Conservation (phyloP, 176 grass and related monocot genomes). For the Phoenix dactylifera region DNA sequence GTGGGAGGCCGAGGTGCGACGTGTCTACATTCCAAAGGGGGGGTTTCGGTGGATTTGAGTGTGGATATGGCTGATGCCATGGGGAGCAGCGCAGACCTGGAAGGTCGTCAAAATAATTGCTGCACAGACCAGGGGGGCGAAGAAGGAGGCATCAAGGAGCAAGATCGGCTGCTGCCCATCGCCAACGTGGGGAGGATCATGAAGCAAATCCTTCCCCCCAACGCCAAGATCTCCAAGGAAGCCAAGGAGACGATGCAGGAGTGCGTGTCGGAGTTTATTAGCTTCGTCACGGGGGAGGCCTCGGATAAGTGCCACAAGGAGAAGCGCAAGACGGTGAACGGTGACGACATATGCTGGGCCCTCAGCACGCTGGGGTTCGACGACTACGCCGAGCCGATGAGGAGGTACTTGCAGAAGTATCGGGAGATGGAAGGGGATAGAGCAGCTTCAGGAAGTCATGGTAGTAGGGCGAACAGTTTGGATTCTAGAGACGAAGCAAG, state of each 20-base stretch:
- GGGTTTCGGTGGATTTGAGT: no score
- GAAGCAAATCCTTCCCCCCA: constrained; percentile 12
- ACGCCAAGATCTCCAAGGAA: no score
- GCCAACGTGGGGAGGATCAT: constrained; percentile 19
- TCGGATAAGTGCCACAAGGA: constrained; percentile 12
- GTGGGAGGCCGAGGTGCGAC: neutral
- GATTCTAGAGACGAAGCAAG: no score
- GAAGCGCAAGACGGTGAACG: constrained; percentile 17
- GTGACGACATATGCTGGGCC: constrained; percentile 17
- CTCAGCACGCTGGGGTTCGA: constrained; percentile 8
- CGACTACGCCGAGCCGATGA: constrained; percentile 10
- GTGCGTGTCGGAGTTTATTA: no score
- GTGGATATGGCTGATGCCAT: neutral
- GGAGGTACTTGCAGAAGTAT: constrained; percentile 4
- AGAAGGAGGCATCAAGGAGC: constrained; percentile 8
- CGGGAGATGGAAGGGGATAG: constrained; percentile 7
- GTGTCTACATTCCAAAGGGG: constrained; percentile 1
- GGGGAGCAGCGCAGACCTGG: neutral
- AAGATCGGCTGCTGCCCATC: constrained; percentile 11
- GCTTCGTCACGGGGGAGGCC: neutral
- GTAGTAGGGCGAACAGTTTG: no score
- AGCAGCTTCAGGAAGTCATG: neutral
- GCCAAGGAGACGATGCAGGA: no score
- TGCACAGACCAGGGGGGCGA: neutral
- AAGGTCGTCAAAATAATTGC: neutral